Evolutionary conservation across 1,284 basidiomycete species (phyloP).

Genomic region (Wolfiporia cocos): DNA sequence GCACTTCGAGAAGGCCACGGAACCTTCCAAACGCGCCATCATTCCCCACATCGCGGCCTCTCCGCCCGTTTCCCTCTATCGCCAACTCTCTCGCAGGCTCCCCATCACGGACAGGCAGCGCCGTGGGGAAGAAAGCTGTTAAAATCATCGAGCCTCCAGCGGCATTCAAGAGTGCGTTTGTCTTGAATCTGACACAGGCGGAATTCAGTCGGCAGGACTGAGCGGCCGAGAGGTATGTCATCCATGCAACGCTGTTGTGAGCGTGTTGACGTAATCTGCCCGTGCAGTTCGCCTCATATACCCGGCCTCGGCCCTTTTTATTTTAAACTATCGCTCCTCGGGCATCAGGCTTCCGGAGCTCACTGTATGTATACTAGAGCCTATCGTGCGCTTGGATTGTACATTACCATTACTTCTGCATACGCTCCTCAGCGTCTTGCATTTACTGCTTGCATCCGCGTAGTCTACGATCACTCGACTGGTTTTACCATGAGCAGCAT

Average conservation of each 20-base stretch:
- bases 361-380: conserved; percentile 3
- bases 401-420: too few relatives aligned
- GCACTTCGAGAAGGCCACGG: conserved; percentile 21
- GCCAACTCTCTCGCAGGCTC: conserved; percentile 29
- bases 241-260: too few relatives aligned
- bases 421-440: too few relatives aligned
- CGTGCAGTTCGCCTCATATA: background rate
- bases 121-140: conserved; percentile 36
- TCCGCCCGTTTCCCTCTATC: conserved; percentile 69
- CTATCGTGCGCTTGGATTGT: too few relatives aligned
- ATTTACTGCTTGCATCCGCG: too few relatives aligned
- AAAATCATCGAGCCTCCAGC: conserved; percentile 75
- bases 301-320: background rate
- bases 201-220: conserved; percentile 71
- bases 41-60: conserved; percentile 65
- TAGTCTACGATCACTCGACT: too few relatives aligned
- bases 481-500: too few relatives aligned
- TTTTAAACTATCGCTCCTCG: too few relatives aligned
- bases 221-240: conserved; percentile 12
- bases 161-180: conserved; percentile 62
- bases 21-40: conserved; percentile 36
- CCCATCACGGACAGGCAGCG: conserved; percentile 7
- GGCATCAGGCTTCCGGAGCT: background rate
- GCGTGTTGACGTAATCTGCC: too few relatives aligned
- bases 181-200: conserved; percentile 73